Conservation (phyloP, 108 stramenopile species). For the Pseudonitzschia delicatissima region DNA sequence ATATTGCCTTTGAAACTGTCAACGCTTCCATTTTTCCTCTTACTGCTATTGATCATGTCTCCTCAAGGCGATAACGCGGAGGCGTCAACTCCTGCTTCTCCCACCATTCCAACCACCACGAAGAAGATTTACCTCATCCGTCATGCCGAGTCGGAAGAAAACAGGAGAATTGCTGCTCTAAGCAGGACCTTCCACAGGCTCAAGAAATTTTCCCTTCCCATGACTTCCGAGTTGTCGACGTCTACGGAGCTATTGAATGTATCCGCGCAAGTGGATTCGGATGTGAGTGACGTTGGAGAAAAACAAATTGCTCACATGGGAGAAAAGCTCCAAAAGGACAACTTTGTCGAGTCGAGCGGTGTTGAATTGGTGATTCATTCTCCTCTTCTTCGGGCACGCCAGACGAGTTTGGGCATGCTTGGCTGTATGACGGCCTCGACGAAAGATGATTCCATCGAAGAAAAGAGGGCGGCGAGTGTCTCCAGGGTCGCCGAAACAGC, state of each 20-base stretch:
- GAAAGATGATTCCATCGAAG: background rate
- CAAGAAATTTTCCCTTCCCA: slow-evolving; percentile 40
- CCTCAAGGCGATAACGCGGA: background rate
- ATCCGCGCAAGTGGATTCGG: slow-evolving; percentile 59
- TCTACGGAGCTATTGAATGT: slow-evolving; percentile 51
- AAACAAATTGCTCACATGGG: slow-evolving; percentile 51
- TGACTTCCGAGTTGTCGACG: slow-evolving; percentile 29
- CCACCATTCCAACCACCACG: background rate
- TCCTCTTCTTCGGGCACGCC: slow-evolving; percentile 55
- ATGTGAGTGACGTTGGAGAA: slow-evolving; percentile 42
- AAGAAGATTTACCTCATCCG: slow-evolving; percentile 68
- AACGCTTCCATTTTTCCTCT: no score
- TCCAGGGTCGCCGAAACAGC: slow-evolving; percentile 45
- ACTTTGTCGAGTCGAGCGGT: slow-evolving; percentile 36
- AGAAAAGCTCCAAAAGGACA: slow-evolving; percentile 30
- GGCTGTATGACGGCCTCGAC: slow-evolving; percentile 31
- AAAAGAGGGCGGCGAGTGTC: slow-evolving; percentile 19
- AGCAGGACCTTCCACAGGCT: slow-evolving; percentile 27
- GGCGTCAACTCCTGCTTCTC: background rate
- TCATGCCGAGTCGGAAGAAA: slow-evolving; percentile 79
- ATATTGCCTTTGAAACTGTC: background rate
- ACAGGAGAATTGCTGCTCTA: slow-evolving; percentile 43
- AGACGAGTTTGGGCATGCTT: slow-evolving; percentile 64
- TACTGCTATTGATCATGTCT: background rate
- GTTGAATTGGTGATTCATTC: slow-evolving; percentile 61